A percentile compares a stretch with the other conserved stretches of the same genome.
These are phyloP conservation scores for Harrya chromipes DNA, from an alignment of 768 basidiomycete species.

Conservation along the genomic window DNA sequence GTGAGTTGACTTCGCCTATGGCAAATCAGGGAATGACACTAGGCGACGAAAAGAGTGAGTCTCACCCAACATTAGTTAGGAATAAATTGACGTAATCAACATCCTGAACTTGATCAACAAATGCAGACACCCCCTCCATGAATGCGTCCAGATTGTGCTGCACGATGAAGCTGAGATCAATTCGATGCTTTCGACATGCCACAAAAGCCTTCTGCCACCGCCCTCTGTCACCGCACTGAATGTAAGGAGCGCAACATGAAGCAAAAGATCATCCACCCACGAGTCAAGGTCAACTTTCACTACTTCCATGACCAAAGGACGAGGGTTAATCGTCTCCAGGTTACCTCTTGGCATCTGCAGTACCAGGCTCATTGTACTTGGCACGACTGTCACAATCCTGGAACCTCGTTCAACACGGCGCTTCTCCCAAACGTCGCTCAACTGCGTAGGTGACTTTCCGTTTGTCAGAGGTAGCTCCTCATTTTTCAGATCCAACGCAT, in stretches of 20 bases:
- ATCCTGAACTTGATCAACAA: constrained; percentile 84
- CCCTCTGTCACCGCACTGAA: constrained; percentile 42
- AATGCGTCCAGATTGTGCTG: constrained; percentile 75
- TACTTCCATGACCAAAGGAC: constrained; percentile 85
- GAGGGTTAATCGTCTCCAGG: constrained; percentile 90
- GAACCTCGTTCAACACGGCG: constrained; percentile 89
- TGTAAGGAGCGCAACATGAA: neutral
- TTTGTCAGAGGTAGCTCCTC: constrained; percentile 25
- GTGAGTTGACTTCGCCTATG: constrained; percentile 59
- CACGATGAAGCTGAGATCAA: constrained; percentile 87
- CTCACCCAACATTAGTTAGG: constrained; percentile 79
- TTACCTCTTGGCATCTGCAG: constrained; percentile 98
- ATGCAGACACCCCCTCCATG: constrained; percentile 54
- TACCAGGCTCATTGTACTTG: constrained; percentile 84
- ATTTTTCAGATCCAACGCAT: constrained; percentile 11
- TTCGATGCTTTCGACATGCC: constrained; percentile 88
- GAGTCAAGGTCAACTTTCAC: constrained; percentile 71
- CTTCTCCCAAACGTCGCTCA: constrained; percentile 51
- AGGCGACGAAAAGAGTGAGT: constrained; percentile 3
- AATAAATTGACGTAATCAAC: constrained; percentile 93
- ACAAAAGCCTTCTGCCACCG: constrained; percentile 86
- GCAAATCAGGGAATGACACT: constrained; percentile 1
- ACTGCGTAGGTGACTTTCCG: constrained; percentile 13
- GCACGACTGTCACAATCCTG: constrained; percentile 82
- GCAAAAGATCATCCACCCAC: constrained; percentile 31